Evolutionary conservation across 345 rosid genomes (phyloP), one percentile per base, ranked within the genome.

Genomic region (Salix udensis): DNA sequence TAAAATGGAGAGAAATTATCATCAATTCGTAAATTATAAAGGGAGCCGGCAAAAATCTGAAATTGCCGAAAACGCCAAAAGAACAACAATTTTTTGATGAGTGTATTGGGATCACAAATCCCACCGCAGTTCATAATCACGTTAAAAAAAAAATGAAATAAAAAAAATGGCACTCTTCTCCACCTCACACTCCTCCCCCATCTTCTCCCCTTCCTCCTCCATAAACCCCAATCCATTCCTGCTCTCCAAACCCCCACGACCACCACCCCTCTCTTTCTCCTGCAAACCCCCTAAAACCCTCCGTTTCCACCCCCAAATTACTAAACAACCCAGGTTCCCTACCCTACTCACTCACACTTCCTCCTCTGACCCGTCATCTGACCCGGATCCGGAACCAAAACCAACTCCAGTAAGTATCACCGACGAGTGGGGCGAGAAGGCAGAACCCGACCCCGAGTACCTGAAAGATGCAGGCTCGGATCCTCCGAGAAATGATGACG

Each of bases 371-470:
- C 36, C 28, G 42, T 7, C 23, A 52, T 82, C 70, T 73, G 60
- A 12, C 64, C 48, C 62, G 14, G 71, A 48, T 34, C 66, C 80
- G 24, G 70, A 65, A 28, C 30, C 62, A 28, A 60, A 13, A 72
- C 60, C 81, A 48, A 6, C 39, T 15, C 62, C 67, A 50, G 5
- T 5, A 60, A 68, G 52, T 30, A 40, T 88, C 76, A 85, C 93
- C 14, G 98, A 96, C 78, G 96, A 93, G 81, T 93, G 98, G 98
- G 96, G 97, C 0, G 99, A 96, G 68, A 89, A 85, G 78, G 14
- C 87, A 60, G 91, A 76, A 40, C 65, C 84, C 11, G 80, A 70
- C 24, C 76, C 89, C 16, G 87, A 70, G 15, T 70, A 80, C 58
- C 84, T 88, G 71, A 87, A 75, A 75, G 71, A 83, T 66, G 50